These are phyloP conservation scores for Umbelopsis sp. DNA, from an alignment of 192 early-diverging fungal genomes.

Conservation along the genomic window DNA sequence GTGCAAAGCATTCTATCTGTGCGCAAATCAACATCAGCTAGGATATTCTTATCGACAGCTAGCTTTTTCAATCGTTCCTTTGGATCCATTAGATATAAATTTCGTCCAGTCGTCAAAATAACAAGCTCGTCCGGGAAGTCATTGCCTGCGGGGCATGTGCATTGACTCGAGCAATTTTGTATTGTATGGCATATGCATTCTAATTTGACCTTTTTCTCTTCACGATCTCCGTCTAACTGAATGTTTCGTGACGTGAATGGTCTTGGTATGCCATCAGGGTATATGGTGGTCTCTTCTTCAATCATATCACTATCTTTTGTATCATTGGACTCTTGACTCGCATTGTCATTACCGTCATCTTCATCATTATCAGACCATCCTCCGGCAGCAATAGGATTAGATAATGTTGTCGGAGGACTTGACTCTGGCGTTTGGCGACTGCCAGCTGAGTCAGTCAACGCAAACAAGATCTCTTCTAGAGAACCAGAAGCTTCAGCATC, in stretches of 20 bases:
- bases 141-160: constrained; percentile 14
- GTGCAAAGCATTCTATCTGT: constrained; percentile 9
- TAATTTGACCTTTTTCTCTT: background rate
- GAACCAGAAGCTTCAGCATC: background rate
- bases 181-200: background rate
- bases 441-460: background rate
- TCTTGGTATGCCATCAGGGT: constrained; percentile 1
- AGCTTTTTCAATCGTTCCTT: constrained; percentile 22
- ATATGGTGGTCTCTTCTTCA: background rate
- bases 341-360: background rate
- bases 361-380: constrained; percentile 5
- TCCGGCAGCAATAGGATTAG: background rate
- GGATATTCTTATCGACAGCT: constrained; percentile 19
- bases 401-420: background rate
- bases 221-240: background rate
- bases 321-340: background rate
- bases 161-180: background rate
- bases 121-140: constrained; percentile 21
- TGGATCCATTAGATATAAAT: constrained; percentile 23
- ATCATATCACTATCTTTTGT: background rate
- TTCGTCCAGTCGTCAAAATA: constrained; percentile 29
- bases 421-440: background rate
- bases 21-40: constrained; percentile 32
- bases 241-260: background rate
- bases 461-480: background rate